Evolutionary conservation across 768 basidiomycete genomes (phyloP), one percentile per base, ranked within the genome.

Genomic region (Hericium erinaceus): DNA sequence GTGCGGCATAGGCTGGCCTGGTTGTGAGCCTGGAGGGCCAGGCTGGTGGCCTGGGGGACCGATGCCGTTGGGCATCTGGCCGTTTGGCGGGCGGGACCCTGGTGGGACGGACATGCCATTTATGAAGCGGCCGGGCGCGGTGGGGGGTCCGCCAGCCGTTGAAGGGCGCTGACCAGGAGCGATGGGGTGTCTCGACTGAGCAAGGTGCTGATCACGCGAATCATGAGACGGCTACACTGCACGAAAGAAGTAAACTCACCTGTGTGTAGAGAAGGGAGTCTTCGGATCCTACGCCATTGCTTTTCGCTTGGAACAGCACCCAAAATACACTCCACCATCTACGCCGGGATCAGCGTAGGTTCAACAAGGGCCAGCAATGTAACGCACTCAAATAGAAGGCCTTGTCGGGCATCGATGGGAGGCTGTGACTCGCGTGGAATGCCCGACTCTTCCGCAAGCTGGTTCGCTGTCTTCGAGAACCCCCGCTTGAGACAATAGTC

Each of bases 291-390:
- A 66, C 68, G 33, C 80, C 80, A 52, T 78, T 85, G 61, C 84
- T 87, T 71, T 91, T 91, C 49, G 89, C 87, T 12, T 83, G 83
- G 67, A 91, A 92, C 15, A 91, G 73, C 0, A 89, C 84, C 89
- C 89, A 92, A 65, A 92, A 92, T 22, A 92, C 89, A 63, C 83
- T 87, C 89, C 89, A 92, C 89, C 89, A 92, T 68, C 89, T 90
- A 62, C 33, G 52, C 8, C 33, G 58, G 56, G 62, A 53, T 55
- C 62, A 54, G 58, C 48, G 48, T 52, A 55, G 58, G 48, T 55
- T 58, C 16, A 55, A 41, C n/a, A 61, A 55, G 58, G 26, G 56
- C 15, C 26, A 65, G 48, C 50, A 22, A 49, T 2, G 39, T 37
- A 40, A 76, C 86, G 53, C 65, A 89, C 87, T 92, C 89, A 73